Base-by-base conservation (phyloP, 169 alveolate genomes). In the Neospora caninum region DNA sequence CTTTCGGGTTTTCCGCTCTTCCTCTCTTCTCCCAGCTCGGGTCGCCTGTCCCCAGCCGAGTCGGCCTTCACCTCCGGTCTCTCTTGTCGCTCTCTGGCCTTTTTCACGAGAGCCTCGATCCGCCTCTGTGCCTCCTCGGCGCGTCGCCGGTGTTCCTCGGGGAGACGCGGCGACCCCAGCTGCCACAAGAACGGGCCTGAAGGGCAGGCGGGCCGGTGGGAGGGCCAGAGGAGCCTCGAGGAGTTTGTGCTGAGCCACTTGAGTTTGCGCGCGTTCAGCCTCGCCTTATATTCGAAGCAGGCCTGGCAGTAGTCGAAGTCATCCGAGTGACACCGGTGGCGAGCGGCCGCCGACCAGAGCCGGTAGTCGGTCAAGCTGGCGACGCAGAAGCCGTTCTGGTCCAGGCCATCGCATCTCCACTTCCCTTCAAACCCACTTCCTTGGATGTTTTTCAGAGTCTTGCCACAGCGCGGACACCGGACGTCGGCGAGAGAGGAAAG, bases 371-470 rank as follows among this genome's bases (percentile, higher is more conserved):
- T 84, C 54, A 92, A 73, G n/a, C 92, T 84, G 18, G 95, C 95
- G 27, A 87, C 92, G 82, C 95, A 92, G 64, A 88, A 39, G 39
- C 95, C 95, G 27, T 41, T 64, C 0, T 7, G 27, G 42, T 83
- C 88, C 25, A 92, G 58, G 38, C 95, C 95, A 80, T 92, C 95
- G 58, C 95, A 92, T 29, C 95, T n/a, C 95, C 95, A 92, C 88
- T 92, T 92, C n/a, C 95, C 95, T 27, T 82, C 92, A 0, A 58
- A 41, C 42, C 80, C 92, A 27, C 92, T 53, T 16, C 92, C 78
- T 20, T 53, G 1, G 13, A 82, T 54, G 6, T 78, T n/a, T 31
- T 49, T 34, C 25, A 92, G 92, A 20, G 70, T 58, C 29, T 89
- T 67, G 6, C 95, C 95, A 42, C 95, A 92, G 34, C 92, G 70